Conservation (phyloP, 2,329 filamentous ascomycete species). For the Neocucurbitaria cava region DNA sequence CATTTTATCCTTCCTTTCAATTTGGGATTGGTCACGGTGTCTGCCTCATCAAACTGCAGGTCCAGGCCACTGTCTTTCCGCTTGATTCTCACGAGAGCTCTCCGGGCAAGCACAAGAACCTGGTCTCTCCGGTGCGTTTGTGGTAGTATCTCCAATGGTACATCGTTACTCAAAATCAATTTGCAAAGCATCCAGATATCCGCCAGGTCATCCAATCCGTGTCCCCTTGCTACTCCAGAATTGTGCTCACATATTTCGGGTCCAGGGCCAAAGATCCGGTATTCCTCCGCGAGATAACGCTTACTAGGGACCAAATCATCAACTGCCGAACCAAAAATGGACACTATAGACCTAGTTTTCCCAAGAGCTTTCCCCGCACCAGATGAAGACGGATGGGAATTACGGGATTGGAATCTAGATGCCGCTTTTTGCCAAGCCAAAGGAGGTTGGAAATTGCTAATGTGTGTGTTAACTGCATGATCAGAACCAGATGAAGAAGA, state of each 20-base stretch:
- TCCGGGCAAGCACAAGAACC: conserved; percentile 72
- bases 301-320: conserved; percentile 78
- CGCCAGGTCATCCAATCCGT: conserved; percentile 74
- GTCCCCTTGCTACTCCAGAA: conserved; percentile 74
- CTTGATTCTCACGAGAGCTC: conserved; percentile 61
- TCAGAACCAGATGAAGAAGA: conserved; percentile 47
- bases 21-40: conserved; percentile 48
- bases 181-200: conserved; percentile 85
- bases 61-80: conserved; percentile 59
- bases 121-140: conserved; percentile 64
- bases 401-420: conserved; percentile 63
- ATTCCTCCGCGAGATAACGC: conserved; percentile 76
- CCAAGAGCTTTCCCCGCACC: conserved; percentile 35
- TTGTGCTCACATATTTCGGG: conserved; percentile 86
- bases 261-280: conserved; percentile 83
- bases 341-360: conserved; percentile 72
- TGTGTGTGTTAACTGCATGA: conserved; percentile 48
- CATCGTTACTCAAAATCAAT: conserved; percentile 77
- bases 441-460: conserved; percentile 57
- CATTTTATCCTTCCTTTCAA: conserved; percentile 59
- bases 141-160: conserved; percentile 71
- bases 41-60: conserved; percentile 54
- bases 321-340: conserved; percentile 69
- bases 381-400: conserved; percentile 48
- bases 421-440: conserved; percentile 60